Percentiles rank a stretch among this genome's conserved stretches.
phyloP scores from a whole-genome alignment of 768 basidiomycete genomes.

The Russula griseocarnosa region DNA sequence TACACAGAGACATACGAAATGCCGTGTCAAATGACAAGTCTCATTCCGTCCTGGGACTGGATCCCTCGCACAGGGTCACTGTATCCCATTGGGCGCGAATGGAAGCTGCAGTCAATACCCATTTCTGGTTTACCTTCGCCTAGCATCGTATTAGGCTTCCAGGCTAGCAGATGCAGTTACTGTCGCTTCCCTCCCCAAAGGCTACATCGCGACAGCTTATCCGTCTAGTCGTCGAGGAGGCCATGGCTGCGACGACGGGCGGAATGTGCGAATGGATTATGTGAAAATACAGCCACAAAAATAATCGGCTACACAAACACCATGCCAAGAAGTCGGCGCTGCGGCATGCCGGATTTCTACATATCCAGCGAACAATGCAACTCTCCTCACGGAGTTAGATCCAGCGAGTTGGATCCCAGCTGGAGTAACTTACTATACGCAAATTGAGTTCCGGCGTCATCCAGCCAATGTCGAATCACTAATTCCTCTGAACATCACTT shows the following conservation, averaged over 20 bases:
- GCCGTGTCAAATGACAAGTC: constrained; percentile 12
- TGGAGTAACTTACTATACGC: no score
- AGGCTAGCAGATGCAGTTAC: constrained; percentile 2
- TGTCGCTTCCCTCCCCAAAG: neutral
- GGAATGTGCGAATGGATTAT: neutral
- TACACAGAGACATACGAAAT: constrained; percentile 2
- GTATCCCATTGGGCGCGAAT: constrained; percentile 10
- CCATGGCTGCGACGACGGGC: constrained; percentile 5
- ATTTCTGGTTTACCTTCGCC: constrained; percentile 19
- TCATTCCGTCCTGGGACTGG: constrained; percentile 10
- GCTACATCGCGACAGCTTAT: neutral
- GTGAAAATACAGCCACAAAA: constrained; percentile 3
- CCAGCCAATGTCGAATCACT: neutral
- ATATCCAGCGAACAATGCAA: constrained; percentile 23
- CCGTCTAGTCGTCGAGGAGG: neutral
- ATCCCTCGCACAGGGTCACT: neutral
- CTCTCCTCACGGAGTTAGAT: constrained; percentile 22
- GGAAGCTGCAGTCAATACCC: constrained; percentile 25
- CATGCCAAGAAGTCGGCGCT: constrained; percentile 10
- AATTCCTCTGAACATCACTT: neutral
- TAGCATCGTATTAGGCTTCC: neutral
- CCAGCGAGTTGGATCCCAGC: constrained; percentile 14
- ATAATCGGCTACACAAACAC: constrained; percentile 1
- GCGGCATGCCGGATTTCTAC: constrained; percentile 23
- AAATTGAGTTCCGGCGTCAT: constrained; percentile 5